Percentiles rank a stretch among this genome's conserved stretches.
Conservation (phyloP, 1,139 yeast genomes). For the Taphrina confusa region DNA sequence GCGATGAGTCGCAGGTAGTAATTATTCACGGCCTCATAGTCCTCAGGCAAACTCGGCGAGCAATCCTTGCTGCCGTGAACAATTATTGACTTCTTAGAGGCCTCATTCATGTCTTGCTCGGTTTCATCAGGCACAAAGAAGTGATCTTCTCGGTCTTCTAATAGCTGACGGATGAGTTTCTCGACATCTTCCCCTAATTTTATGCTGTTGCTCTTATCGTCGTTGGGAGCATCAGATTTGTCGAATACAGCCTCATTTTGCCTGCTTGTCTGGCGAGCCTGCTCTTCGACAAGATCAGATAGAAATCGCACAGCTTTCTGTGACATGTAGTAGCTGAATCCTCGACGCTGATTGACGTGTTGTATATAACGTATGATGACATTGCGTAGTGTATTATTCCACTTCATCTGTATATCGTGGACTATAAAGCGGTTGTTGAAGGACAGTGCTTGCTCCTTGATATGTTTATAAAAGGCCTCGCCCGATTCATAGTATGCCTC, state of each 20-base stretch:
- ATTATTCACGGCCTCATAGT: slow-evolving; percentile 59
- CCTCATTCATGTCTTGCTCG: neutral
- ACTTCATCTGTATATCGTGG: slow-evolving; percentile 72
- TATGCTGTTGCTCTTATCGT: slow-evolving; percentile 11
- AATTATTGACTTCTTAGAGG: neutral
- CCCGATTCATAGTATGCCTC: neutral
- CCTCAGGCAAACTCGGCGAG: slow-evolving; percentile 51
- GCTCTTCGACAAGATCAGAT: slow-evolving; percentile 52
- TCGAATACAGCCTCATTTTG: slow-evolving; percentile 40
- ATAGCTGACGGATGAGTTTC: slow-evolving; percentile 37
- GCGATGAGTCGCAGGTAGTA: slow-evolving; percentile 70
- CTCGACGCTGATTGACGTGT: slow-evolving; percentile 58
- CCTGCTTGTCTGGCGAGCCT: slow-evolving; percentile 32
- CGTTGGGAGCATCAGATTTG: neutral
- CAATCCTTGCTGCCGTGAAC: slow-evolving; percentile 51
- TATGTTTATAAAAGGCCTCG: slow-evolving; percentile 2
- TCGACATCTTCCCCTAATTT: slow-evolving; percentile 36
- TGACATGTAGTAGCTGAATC: slow-evolving; percentile 63
- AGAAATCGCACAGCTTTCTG: slow-evolving; percentile 72
- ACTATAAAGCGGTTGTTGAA: slow-evolving; percentile 78
- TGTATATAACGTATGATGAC: slow-evolving; percentile 64
- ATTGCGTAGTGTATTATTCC: slow-evolving; percentile 73
- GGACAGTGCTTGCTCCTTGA: slow-evolving; percentile 25
- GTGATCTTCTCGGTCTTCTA: slow-evolving; percentile 37
- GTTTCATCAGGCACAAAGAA: slow-evolving; percentile 39